A percentile compares a stretch with the other conserved stretches of the same genome.
phyloP scores from a whole-genome alignment of 352 stramenopile genomes.

The Phytophthora tentaculata region DNA sequence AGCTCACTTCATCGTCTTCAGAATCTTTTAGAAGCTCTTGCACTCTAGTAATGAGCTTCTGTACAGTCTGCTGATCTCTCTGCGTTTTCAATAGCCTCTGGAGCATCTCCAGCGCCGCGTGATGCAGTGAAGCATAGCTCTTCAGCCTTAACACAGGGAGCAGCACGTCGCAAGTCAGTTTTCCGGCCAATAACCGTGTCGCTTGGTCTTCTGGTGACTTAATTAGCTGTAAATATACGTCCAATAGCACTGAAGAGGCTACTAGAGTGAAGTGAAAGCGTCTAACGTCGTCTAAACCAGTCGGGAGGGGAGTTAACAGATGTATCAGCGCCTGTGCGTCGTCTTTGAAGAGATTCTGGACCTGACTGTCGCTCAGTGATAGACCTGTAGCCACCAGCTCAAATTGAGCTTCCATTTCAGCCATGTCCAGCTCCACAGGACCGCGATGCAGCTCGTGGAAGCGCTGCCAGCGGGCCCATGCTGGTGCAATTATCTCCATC shows the following conservation, averaged over 20 bases:
- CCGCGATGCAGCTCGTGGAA: conserved; percentile 14
- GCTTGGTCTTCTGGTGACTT: neutral
- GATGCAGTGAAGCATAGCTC: conserved; percentile 35
- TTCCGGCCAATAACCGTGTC: conserved; percentile 11
- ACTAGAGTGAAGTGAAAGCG: conserved; percentile 63
- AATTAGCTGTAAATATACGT: conserved; percentile 27
- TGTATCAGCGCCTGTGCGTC: conserved; percentile 21
- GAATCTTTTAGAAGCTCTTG: conserved; percentile 15
- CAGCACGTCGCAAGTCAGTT: conserved; percentile 34
- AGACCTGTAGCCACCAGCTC: conserved; percentile 57
- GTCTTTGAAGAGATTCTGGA: conserved; percentile 38
- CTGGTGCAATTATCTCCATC: conserved; percentile 14
- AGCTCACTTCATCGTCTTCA: conserved; percentile 33
- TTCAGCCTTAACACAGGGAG: conserved; percentile 39
- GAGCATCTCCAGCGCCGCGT: conserved; percentile 34
- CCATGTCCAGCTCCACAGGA: conserved; percentile 5
- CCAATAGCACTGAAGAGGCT: conserved; percentile 31
- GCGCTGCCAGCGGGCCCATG: conserved; percentile 36
- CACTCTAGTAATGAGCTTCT: conserved; percentile 9
- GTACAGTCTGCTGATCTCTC: neutral
- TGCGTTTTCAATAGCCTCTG: conserved; percentile 27
- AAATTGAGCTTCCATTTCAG: conserved; percentile 52
- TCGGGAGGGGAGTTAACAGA: conserved; percentile 51
- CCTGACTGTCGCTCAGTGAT: conserved; percentile 28
- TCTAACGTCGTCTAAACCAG: conserved; percentile 12